Conservation (phyloP, 345 rosid species). For the Bruguiera sexangula region DNA sequence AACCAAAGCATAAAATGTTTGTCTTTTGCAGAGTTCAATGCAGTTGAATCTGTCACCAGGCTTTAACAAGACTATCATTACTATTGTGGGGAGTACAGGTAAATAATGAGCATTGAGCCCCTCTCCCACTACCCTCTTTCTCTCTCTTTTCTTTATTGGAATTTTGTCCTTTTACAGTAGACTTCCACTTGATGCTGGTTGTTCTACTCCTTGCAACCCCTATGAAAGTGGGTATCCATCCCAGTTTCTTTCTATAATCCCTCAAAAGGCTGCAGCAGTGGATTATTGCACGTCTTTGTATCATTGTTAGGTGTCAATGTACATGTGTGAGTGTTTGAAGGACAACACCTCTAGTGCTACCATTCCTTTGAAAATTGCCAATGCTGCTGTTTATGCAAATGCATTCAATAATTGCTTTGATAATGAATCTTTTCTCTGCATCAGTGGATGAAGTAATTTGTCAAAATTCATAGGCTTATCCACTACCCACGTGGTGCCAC, state of each 20-base stretch:
- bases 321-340: not conserved
- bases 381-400: not conserved
- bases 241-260: not conserved
- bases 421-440: not conserved
- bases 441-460: not conserved
- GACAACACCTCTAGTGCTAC: not conserved
- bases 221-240: not conserved
- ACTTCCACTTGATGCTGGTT: not conserved
- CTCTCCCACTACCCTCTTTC: not conserved
- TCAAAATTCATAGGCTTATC: not conserved
- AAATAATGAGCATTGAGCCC: constrained; percentile 7
- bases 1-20: constrained; percentile 3
- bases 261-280: too few species aligned
- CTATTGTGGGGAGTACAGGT: constrained; percentile 82
- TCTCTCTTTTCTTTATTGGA: not conserved
- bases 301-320: not conserved
- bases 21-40: constrained; percentile 40
- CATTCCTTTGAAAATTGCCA: not conserved
- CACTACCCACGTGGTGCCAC: not conserved
- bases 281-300: not conserved
- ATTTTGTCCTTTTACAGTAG: not conserved
- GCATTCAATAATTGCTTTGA: not conserved
- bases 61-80: constrained; percentile 55
- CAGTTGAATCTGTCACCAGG: constrained; percentile 64
- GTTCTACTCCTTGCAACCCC: not conserved